These are phyloP conservation scores for Coemansia biformis DNA, from an alignment of 192 early-diverging fungal species.

Conservation along the genomic window DNA sequence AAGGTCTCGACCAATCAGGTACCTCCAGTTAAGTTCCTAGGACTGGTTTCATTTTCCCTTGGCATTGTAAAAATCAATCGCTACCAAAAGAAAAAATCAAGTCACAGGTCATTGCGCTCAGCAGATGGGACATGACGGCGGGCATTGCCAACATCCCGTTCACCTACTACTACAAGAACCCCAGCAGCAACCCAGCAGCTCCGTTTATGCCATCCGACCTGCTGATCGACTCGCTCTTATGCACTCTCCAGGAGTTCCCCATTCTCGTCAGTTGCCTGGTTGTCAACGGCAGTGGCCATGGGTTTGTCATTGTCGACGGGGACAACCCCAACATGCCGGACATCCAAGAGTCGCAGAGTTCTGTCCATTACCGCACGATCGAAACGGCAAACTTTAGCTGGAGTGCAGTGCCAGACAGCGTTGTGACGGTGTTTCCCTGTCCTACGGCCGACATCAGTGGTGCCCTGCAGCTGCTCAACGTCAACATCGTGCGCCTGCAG, in stretches of 20 bases:
- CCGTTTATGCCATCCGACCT: conserved; percentile 31
- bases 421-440: too few relatives aligned
- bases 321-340: conserved; percentile 42
- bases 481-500: conserved; percentile 26
- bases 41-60: too few relatives aligned
- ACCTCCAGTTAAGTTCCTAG: too few relatives aligned
- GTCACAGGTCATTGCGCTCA: conserved; percentile 22
- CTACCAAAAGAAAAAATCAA: too few relatives aligned
- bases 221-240: conserved; percentile 18
- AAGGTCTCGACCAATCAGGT: too few relatives aligned
- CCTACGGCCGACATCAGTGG: too few relatives aligned
- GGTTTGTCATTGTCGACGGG: conserved; percentile 21
- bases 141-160: conserved; percentile 40
- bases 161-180: conserved; percentile 28
- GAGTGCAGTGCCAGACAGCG: conserved; percentile 27
- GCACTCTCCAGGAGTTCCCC: conserved; percentile 27
- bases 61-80: too few relatives aligned
- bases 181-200: neutral
- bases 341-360: conserved; percentile 26
- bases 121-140: conserved; percentile 26
- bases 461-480: conserved; percentile 24
- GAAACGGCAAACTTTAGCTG: conserved; percentile 19
- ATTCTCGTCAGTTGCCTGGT: conserved; percentile 24
- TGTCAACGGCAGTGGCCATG: conserved; percentile 3
- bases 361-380: conserved; percentile 10